Percentiles rank a stretch among this genome's conserved stretches.
Conservation (phyloP, 2,329 filamentous ascomycete genomes). For the Curvularia sp. region DNA sequence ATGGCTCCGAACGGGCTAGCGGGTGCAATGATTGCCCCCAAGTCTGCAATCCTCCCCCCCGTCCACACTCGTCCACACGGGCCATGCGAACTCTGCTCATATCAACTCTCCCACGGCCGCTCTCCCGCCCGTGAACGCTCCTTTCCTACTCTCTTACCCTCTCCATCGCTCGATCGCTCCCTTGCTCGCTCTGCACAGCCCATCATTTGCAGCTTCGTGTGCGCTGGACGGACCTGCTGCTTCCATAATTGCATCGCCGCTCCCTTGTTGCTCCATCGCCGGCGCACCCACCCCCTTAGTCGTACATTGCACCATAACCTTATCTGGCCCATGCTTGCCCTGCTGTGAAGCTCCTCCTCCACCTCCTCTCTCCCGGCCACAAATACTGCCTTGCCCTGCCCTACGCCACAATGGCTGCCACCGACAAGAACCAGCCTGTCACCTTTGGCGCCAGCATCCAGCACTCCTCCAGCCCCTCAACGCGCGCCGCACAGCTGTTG, state of each 20-base stretch:
- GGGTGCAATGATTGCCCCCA: slow-evolving; percentile 14
- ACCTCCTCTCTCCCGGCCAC: background rate
- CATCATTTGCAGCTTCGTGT: slow-evolving; percentile 1
- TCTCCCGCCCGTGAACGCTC: slow-evolving; percentile 12
- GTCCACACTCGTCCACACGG: slow-evolving; percentile 30
- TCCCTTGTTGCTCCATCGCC: background rate
- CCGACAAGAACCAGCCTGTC: slow-evolving; percentile 42
- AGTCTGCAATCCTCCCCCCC: slow-evolving; percentile 24
- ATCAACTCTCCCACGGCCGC: slow-evolving; percentile 22
- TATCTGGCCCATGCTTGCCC: background rate
- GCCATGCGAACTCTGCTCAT: slow-evolving; percentile 19
- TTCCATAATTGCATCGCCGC: background rate
- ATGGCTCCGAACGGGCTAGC: slow-evolving; percentile 21
- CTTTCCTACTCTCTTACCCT: slow-evolving; percentile 8
- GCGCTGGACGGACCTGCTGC: slow-evolving; percentile 7
- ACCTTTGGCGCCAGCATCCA: slow-evolving; percentile 56
- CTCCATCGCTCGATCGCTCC: slow-evolving; percentile 10
- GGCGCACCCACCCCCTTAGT: background rate
- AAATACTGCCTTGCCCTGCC: slow-evolving; percentile 15
- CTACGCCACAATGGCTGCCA: slow-evolving; percentile 39
- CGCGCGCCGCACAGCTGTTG: slow-evolving; percentile 27
- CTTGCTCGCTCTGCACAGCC: background rate
- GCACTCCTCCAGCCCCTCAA: slow-evolving; percentile 28
- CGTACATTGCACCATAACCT: background rate
- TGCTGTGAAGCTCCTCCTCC: slow-evolving; percentile 1